Percentiles rank a stretch among this genome's conserved stretches.
These are phyloP conservation scores for Leccinellum albellum DNA, from an alignment of 768 basidiomycete species.

Conservation along the genomic window DNA sequence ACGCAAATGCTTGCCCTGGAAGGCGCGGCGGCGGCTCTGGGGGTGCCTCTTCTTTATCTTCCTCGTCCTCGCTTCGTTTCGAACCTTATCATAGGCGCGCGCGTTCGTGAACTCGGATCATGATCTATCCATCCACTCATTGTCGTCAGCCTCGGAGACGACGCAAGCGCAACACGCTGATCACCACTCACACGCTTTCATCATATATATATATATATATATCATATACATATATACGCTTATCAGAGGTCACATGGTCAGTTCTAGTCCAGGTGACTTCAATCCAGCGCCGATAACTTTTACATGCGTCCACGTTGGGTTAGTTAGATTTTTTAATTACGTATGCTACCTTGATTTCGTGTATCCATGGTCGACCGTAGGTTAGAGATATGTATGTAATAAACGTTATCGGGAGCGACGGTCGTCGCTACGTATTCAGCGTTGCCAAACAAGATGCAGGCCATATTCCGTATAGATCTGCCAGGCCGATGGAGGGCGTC, in stretches of 20 bases:
- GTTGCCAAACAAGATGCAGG: not conserved
- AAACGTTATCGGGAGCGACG: not conserved
- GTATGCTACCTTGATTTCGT: not conserved
- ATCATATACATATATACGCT: not conserved
- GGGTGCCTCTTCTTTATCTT: not conserved
- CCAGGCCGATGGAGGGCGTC: too few relatives aligned
- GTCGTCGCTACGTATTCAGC: not conserved
- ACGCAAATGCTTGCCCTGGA: slow-evolving; percentile 10
- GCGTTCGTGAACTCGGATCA: not conserved
- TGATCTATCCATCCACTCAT: not conserved
- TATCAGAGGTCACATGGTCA: not conserved
- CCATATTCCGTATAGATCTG: not conserved
- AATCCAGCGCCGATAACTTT: not conserved
- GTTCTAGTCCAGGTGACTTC: not conserved
- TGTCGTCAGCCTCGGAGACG: not conserved
- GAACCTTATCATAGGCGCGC: not conserved
- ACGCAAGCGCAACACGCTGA: not conserved
- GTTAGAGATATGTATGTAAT: not conserved
- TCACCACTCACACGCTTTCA: not conserved
- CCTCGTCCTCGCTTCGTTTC: not conserved
- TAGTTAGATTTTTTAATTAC: not conserved
- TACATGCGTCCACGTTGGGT: not conserved
- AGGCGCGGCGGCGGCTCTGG: not conserved
- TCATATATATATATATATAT: not conserved
- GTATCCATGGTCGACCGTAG: not conserved